Base-by-base conservation (phyloP, 2,329 filamentous ascomycete genomes). In the Cytospora piceae region DNA sequence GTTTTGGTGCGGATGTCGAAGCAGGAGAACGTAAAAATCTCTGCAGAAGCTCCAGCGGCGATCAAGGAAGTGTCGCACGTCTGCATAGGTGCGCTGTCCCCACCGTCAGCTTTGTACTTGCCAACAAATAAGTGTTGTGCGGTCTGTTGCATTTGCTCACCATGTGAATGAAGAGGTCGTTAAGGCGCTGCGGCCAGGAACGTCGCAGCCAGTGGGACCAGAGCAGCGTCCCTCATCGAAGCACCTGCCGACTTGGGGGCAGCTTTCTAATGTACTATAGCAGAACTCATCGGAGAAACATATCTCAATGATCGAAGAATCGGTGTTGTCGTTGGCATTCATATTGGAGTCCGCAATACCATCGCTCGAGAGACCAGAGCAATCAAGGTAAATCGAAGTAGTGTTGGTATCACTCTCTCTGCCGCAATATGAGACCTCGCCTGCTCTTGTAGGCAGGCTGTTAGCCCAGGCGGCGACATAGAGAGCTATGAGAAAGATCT, bases 151-250 rank as follows among this genome's bases (percentile, higher is more conserved):
- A 24, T 24, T 14, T 49, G 27, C 29, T 56, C 20, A 51, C 42
- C 66, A 65, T 8, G 58, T 56, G 22, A 51, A 56, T 51, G 54
- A 67, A 31, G 69, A 70, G 1, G 46, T 55, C 27, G 57, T 42
- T 34, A 64, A 22, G 29, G 53, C 32, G 14, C 53, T 56, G 24
- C 20, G 24, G 14, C 27, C 53, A 20, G 32, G 32, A 17, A 55
- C 32, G 24, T 49, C 46, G 46, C 46, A 49, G 11, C 46, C 46
- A 20, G 20, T 7, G 11, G 46, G 3, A 49, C 12, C n/a, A 14
- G n/a, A 49, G 46, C 46, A 49, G n/a, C 9, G 7, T 24, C 9
- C 22, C 12, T 14, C 5, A n/a, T 49, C 46, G 20, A 49, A 49
- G 46, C 46, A 49, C 46, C 24, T 49, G 7, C n/a, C 46, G 24